phyloP scores from a whole-genome alignment of 108 stramenopile genomes.

The Stephanodiscus minutulus region DNA sequence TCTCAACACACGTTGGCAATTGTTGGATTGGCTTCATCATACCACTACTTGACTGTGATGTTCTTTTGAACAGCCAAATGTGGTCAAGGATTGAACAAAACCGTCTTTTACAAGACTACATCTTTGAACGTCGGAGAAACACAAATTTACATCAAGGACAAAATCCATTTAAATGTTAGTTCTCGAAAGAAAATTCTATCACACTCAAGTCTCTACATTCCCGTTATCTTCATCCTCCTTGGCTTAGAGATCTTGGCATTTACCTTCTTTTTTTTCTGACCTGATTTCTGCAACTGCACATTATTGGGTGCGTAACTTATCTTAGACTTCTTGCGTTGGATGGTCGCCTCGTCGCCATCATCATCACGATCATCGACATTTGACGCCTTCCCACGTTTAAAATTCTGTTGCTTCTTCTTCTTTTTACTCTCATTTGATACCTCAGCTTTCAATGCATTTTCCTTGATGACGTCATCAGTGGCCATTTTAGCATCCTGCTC shows the following conservation, averaged over 20 bases:
- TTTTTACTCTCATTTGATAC: slow-evolving; percentile 10
- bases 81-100: too few relatives aligned
- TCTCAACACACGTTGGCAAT: too few relatives aligned
- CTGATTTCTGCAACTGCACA: slow-evolving; percentile 47
- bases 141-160: background rate
- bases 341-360: slow-evolving; percentile 15
- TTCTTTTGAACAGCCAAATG: too few relatives aligned
- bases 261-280: slow-evolving; percentile 50
- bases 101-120: too few relatives aligned
- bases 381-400: slow-evolving; percentile 20
- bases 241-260: slow-evolving; percentile 86
- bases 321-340: slow-evolving; percentile 52
- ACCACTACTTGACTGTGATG: too few relatives aligned
- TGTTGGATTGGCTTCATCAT: too few relatives aligned
- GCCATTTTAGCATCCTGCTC: slow-evolving; percentile 29
- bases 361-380: slow-evolving; percentile 9
- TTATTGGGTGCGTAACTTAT: slow-evolving; percentile 40
- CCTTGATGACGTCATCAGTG: slow-evolving; percentile 12
- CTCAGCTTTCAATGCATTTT: slow-evolving; percentile 19
- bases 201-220: slow-evolving; percentile 16
- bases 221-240: slow-evolving; percentile 51
- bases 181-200: too few relatives aligned
- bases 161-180: background rate
- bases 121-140: background rate
- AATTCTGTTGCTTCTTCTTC: slow-evolving; percentile 43